Evolutionary conservation across 768 basidiomycete species (phyloP), one percentile per base, ranked within the genome.

Genomic region (Antrodiella citrinella): DNA sequence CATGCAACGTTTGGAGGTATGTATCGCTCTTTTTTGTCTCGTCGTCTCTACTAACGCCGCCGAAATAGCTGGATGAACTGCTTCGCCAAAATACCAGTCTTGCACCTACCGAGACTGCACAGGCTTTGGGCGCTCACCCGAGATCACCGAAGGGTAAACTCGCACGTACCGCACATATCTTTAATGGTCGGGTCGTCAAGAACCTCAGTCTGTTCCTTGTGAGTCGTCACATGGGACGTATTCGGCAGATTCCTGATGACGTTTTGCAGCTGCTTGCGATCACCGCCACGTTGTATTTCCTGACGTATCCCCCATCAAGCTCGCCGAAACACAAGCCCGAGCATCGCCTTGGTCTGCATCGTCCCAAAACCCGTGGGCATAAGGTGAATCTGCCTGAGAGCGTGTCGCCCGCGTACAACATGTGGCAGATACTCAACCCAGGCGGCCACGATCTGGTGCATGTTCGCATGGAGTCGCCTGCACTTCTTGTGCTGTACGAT

Each of bases 1-100:
- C 70, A 82, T 97, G 43, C 93, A 96, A 57, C 81, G 95, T 43
- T 68, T 99, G 21, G 95, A 95, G 70, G 84, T 81, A 59, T 45
- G 75, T 68, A 22, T 51, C 23, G 20, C 51, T 1, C 3, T 30
- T 9, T 43, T 4, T 22, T 51, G 48, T 43, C 24, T 45, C 26
- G 9, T 15, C 20, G 39, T 18, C 23, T 7, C 7, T 43, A 54
- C 47, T 61, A 24, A 61, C 22, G 23, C 45, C 47, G 23, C 45
- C 22, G 42, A 42, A 43, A 38, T 57, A 93, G 86, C 74, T 95
- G 41, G 86, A 89, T 51, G 91, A 99, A 63, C 74, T 98, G 9
- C 70, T 96, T 19, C 78, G 80, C 5, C 90, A 90, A 62, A 81
- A 85, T 54, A 67, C 81, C 1, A 76, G 69, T 45, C 64, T 82